Percentiles rank a stretch among this genome's conserved stretches.
phyloP scores from a whole-genome alignment of 345 rosid genomes.

The Carallia brachiata region DNA sequence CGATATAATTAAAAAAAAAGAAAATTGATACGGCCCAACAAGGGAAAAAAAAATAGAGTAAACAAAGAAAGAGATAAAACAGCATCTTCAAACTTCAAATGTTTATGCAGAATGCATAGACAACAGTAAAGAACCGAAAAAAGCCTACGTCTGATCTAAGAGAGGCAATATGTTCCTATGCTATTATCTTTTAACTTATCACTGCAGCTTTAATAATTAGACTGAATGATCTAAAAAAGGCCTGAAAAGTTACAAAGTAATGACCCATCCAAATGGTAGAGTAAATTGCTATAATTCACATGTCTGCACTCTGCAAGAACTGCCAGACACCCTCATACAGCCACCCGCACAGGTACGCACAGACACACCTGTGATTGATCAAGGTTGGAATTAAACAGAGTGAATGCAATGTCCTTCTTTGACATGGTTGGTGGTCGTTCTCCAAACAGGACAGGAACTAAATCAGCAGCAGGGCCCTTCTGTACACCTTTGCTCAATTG shows the following conservation, averaged over 20 bases:
- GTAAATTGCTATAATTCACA: background rate
- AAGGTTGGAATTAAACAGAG: slow-evolving; percentile 64
- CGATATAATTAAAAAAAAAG: too few species aligned
- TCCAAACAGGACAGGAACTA: slow-evolving; percentile 84
- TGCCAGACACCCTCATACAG: background rate
- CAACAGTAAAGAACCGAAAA: background rate
- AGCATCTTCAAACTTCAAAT: background rate
- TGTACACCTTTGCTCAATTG: slow-evolving; percentile 81
- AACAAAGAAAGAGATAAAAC: background rate
- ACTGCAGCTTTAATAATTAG: background rate
- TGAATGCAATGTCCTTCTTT: slow-evolving; percentile 57
- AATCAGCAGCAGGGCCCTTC: slow-evolving; percentile 84
- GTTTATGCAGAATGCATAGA: background rate
- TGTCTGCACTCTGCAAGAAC: background rate
- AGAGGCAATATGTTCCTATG: background rate
- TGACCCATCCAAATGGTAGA: too few species aligned
- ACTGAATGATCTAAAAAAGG: background rate
- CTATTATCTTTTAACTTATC: background rate
- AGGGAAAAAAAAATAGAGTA: background rate
- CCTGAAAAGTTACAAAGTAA: too few species aligned
- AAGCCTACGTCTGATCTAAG: background rate
- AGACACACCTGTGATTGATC: slow-evolving; percentile 79
- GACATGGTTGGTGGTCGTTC: slow-evolving; percentile 54
- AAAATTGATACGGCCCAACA: too few species aligned
- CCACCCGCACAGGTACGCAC: background rate